Conservation (phyloP, 176 grass and related monocot genomes). For the Aegilops speltoides region DNA sequence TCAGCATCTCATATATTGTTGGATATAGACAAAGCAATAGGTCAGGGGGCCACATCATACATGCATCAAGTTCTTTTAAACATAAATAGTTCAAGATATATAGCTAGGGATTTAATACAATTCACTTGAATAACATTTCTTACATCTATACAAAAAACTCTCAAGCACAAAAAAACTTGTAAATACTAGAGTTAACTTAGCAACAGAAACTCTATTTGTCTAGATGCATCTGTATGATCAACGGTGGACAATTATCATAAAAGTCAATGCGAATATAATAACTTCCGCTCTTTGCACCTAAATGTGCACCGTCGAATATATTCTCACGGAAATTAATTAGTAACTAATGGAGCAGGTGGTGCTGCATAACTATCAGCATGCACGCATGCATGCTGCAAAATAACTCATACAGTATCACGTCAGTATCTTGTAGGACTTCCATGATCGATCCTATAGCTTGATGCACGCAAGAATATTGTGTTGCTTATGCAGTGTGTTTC, state of each 20-base stretch:
- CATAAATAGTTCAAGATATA: not conserved
- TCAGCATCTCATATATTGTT: constrained; percentile 25
- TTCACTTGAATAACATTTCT: not conserved
- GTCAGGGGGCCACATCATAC: constrained; percentile 49
- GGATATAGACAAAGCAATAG: constrained; percentile 50
- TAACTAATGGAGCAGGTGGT: too few relatives aligned
- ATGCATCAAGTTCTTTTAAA: not conserved
- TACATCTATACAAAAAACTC: not conserved
- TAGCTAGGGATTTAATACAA: not conserved
- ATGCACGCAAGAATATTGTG: not conserved
- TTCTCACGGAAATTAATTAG: not conserved
- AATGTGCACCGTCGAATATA: not conserved
- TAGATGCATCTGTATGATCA: not conserved
- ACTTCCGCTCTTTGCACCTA: not conserved
- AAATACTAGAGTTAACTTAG: not conserved
- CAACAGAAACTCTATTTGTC: not conserved
- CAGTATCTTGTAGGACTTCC: not conserved
- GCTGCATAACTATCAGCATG: too few relatives aligned
- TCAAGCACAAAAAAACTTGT: too few relatives aligned
- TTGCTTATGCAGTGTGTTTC: not conserved
- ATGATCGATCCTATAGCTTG: not conserved
- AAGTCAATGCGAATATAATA: not conserved
- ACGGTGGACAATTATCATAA: not conserved
- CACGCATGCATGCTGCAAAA: too few relatives aligned
- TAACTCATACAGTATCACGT: not conserved